These are phyloP conservation scores for Veloboletus limbatus DNA, from an alignment of 1,284 basidiomycete genomes.

Conservation along the genomic window DNA sequence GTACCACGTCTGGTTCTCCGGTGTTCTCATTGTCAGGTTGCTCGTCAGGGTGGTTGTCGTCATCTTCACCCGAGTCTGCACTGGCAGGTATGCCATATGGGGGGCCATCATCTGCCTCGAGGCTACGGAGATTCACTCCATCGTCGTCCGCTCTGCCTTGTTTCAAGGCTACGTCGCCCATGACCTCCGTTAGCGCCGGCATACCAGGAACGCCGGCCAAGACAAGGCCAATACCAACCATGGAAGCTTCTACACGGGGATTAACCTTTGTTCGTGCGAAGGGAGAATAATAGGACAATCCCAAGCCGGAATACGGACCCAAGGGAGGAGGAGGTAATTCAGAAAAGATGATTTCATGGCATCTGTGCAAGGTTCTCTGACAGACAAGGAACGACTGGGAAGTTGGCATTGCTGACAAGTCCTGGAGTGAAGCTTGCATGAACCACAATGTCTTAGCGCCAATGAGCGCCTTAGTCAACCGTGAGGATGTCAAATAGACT, in stretches of 20 bases:
- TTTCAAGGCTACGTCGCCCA: constrained; percentile 85
- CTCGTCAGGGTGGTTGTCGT: constrained; percentile 33
- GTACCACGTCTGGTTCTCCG: constrained; percentile 3
- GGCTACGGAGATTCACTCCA: constrained; percentile 45
- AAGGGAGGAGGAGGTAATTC: constrained; percentile 69
- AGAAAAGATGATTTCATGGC: constrained; percentile 96
- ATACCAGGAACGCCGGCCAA: constrained; percentile 77
- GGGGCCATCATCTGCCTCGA: constrained; percentile 46
- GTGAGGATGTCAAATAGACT: constrained; percentile 37
- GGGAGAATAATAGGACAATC: constrained; percentile 45
- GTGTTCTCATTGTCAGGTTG: constrained; percentile 28
- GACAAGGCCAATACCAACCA: constrained; percentile 86
- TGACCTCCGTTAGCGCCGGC: constrained; percentile 68
- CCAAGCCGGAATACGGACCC: constrained; percentile 63
- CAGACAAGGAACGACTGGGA: constrained; percentile 89
- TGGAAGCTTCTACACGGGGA: constrained; percentile 65
- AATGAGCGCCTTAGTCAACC: constrained; percentile 18
- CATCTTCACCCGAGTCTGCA: constrained; percentile 41
- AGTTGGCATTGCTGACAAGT: constrained; percentile 67
- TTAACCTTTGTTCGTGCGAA: constrained; percentile 66
- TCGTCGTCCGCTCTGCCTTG: constrained; percentile 77
- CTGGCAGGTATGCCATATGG: constrained; percentile 9
- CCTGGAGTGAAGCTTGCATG: constrained; percentile 92
- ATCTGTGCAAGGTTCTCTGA: constrained; percentile 87
- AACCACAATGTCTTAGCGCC: constrained; percentile 86